Base-by-base conservation (phyloP, 2,329 filamentous ascomycete species). In the Fusarium staphyleae region DNA sequence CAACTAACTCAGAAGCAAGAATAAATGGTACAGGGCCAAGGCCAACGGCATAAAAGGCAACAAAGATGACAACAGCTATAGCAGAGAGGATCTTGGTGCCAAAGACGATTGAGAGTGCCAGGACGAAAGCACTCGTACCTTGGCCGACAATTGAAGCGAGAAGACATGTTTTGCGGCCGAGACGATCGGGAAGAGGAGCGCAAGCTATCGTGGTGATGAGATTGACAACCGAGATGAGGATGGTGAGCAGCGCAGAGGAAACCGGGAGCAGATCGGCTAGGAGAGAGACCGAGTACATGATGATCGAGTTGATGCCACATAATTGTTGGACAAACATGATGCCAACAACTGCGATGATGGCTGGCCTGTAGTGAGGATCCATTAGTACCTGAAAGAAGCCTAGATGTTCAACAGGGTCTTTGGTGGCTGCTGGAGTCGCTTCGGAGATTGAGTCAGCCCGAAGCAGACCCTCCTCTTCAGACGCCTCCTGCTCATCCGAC, bases 281-380 rank as follows among this genome's bases (percentile, higher is more conserved):
- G 1, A 99, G 85, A 1, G 90, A 92, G 5, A 98, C 95, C 2
- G 93, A 96, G 74, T 99, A 99, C 93, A 99, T 97, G 75, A 98
- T 89, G 69, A 98, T 93, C 52, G 89, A 93, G 81, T 99, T 98
- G 77, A 98, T 93, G 39, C 91, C 93, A 52, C 90, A 93, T 30
- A 97, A 81, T 72, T 99, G 95, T 72, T 98, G 95, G 1, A 90
- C 88, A 52, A 93, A 81, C 93, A 98, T 97, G 63, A 96, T 87
- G 1, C 91, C 92, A 11, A 96, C 83, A 3, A 96, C 90, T 4
- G 93, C 91, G 54, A 95, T 81, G 47, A 96, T 87, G 45, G 89
- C 89, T 0, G 86, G 87, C 3, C 87, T 83, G 66, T 90, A 89
- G 8, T 84, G 76, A 0, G 87, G 81, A 63, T 93, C 84, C 18